A percentile compares a stretch with the other conserved stretches of the same genome.
Evolutionary conservation across 2,329 filamentous ascomycete species (phyloP).

Genomic region (Colletotrichum limetticola): DNA sequence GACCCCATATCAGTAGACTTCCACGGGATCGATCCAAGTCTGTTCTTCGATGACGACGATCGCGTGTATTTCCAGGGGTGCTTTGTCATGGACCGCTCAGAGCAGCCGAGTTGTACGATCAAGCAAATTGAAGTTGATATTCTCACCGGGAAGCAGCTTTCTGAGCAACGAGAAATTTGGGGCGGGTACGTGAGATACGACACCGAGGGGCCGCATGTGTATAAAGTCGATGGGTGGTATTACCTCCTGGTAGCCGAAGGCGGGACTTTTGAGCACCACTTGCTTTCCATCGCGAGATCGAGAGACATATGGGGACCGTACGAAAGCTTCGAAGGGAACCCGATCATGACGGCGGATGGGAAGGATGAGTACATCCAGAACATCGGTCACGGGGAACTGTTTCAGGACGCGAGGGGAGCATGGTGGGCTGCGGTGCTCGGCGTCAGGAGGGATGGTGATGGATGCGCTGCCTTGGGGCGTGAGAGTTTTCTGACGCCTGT

Average conservation of each 20-base stretch:
- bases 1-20: constrained; percentile 47
- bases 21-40: constrained; percentile 49
- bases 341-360: constrained; percentile 41
- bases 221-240: constrained; percentile 48
- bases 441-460: constrained; percentile 1
- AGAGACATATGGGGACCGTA: constrained; percentile 44
- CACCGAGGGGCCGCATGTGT: constrained; percentile 51
- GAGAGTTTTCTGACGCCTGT: neutral
- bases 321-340: constrained; percentile 40
- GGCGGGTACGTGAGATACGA: neutral
- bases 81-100: constrained; percentile 17
- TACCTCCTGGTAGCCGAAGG: constrained; percentile 54
- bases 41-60: constrained; percentile 53
- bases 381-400: constrained; percentile 33
- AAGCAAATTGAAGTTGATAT: constrained; percentile 34
- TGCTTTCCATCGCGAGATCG: constrained; percentile 42
- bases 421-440: constrained; percentile 36
- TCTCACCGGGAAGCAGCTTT: constrained; percentile 2
- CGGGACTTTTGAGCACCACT: constrained; percentile 46
- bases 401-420: constrained; percentile 29
- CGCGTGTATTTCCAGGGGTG: constrained; percentile 48
- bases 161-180: neutral
- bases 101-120: constrained; percentile 34
- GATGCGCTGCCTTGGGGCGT: neutral
- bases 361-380: constrained; percentile 33